A percentile compares a stretch with the other conserved stretches of the same genome.
These are phyloP conservation scores for Paramecium primaurelia DNA, from an alignment of 73 alveolate genomes.

Conservation along the genomic window DNA sequence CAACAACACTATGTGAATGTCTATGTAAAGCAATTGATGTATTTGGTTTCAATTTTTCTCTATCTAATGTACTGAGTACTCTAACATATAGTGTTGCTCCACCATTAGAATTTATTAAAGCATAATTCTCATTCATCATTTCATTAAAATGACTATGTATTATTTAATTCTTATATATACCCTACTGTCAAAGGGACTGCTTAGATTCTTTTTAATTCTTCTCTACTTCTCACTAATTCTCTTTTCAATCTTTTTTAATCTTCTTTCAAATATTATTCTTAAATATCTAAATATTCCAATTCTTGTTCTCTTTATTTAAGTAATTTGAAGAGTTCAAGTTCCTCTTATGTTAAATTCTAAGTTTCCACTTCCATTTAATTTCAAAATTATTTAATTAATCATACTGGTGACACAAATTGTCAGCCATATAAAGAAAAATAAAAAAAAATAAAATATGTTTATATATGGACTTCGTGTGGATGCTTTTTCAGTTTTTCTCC, in stretches of 20 bases:
- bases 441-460: conserved; percentile 4
- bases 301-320: conserved; percentile 95
- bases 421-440: neutral
- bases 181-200: conserved; percentile 94
- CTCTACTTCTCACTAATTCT: conserved; percentile 96
- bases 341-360: conserved; percentile 31
- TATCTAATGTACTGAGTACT: conserved; percentile 97
- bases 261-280: conserved; percentile 97
- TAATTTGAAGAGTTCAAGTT: conserved; percentile 89
- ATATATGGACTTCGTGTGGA: conserved; percentile 15
- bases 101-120: conserved; percentile 93
- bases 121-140: conserved; percentile 98
- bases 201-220: conserved; percentile 93
- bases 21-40: conserved; percentile 98
- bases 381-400: neutral
- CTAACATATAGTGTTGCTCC: conserved; percentile 97
- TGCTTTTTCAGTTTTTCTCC: conserved; percentile 7
- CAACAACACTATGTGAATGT: conserved; percentile 98
- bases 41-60: conserved; percentile 97
- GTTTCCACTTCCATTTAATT: conserved; percentile 30
- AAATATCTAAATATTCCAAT: conserved; percentile 93
- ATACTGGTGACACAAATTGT: conserved; percentile 26
- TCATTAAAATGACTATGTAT: conserved; percentile 92
- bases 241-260: conserved; percentile 97
- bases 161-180: neutral